These are phyloP conservation scores for Tetrahymena thermophila DNA, from an alignment of 73 alveolate genomes.

Conservation along the genomic window DNA sequence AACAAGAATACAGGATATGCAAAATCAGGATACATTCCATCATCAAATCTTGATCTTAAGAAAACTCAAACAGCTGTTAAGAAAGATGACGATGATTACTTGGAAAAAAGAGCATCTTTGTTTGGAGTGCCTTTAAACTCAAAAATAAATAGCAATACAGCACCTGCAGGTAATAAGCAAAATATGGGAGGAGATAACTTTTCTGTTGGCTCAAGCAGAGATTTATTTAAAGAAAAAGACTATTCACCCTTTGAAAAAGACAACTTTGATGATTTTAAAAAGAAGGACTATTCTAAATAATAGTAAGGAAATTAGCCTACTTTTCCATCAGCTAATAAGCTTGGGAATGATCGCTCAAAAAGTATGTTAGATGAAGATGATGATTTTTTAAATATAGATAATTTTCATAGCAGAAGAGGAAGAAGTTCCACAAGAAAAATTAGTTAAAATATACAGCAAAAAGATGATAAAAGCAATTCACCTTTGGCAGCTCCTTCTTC, in stretches of 20 bases:
- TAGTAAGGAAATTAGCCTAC: neutral
- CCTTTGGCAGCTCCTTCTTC: neutral
- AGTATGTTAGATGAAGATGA: neutral
- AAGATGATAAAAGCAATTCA: neutral
- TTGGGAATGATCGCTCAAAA: neutral
- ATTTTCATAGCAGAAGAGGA: neutral
- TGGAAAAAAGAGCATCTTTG: neutral
- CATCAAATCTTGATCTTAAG: neutral
- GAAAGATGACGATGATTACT: neutral
- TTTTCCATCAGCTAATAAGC: neutral
- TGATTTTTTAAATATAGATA: neutral
- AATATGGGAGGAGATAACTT: neutral
- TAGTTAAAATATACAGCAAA: neutral
- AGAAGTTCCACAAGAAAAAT: neutral
- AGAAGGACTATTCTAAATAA: neutral
- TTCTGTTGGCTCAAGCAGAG: neutral
- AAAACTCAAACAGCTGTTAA: neutral
- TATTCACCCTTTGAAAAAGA: neutral
- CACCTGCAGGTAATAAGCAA: neutral
- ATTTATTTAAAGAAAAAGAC: neutral
- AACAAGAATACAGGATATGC: neutral
- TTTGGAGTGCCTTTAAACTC: neutral
- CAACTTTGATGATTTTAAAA: neutral
- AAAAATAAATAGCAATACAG: neutral
- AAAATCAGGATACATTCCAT: neutral